Conservation (phyloP, 257 asterid species). For the Solanum appendiculatum region DNA sequence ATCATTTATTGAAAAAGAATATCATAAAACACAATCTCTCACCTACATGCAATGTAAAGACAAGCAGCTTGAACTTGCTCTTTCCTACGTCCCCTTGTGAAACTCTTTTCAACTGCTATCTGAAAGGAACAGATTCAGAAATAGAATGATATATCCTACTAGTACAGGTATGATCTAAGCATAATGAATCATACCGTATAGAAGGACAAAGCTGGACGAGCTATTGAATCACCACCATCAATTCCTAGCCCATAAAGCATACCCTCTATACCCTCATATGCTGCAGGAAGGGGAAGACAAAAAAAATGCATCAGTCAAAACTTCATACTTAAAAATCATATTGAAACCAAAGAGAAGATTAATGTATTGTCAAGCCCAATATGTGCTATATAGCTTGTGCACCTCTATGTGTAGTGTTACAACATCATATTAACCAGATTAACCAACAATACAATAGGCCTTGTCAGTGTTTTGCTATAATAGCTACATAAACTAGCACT, state of each 20-base stretch:
- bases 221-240: constrained; percentile 60
- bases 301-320: background rate
- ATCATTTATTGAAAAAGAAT: background rate
- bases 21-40: constrained; percentile 6
- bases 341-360: background rate
- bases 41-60: constrained; percentile 81
- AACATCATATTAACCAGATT: background rate
- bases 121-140: constrained; percentile 14
- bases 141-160: background rate
- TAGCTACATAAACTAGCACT: background rate
- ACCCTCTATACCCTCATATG: constrained; percentile 27
- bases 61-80: constrained; percentile 83
- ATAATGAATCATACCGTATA: constrained; percentile 35
- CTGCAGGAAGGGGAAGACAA: constrained; percentile 22
- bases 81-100: constrained; percentile 87
- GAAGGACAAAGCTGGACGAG: constrained; percentile 31
- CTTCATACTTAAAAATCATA: background rate
- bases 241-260: constrained; percentile 36
- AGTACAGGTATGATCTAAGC: background rate
- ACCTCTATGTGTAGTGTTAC: background rate
- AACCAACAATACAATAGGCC: background rate
- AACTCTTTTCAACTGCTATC: constrained; percentile 62
- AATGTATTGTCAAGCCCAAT: background rate
- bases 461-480: background rate
- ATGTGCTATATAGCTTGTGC: background rate